phyloP scores from a whole-genome alignment of 163 green algal species.

The Volvox carteri region DNA sequence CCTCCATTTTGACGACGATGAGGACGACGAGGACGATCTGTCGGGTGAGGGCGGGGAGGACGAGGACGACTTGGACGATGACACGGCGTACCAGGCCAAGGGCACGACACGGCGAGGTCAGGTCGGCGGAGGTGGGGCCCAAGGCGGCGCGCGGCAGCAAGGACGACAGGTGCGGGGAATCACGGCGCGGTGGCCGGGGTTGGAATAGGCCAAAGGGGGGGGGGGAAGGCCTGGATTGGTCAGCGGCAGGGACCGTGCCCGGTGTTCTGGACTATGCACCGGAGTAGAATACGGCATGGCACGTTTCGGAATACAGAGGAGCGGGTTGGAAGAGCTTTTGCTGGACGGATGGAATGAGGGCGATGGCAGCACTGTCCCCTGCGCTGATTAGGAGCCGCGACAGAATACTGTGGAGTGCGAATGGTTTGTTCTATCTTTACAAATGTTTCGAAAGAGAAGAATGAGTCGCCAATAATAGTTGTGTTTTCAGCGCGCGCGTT shows the following conservation, averaged over 20 bases:
- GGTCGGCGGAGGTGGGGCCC: neutral
- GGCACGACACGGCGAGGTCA: constrained; percentile 39
- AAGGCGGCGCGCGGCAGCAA: neutral
- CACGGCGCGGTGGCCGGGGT: neutral
- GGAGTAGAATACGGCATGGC: no score
- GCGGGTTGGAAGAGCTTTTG: no score
- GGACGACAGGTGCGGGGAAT: neutral
- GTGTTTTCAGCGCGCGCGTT: no score
- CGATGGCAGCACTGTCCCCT: no score
- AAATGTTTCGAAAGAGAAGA: no score
- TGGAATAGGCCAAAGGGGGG: neutral
- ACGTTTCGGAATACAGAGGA: no score
- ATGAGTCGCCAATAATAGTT: no score
- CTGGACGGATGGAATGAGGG: no score
- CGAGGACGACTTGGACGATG: constrained; percentile 30
- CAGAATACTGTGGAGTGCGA: no score
- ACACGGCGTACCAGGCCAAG: constrained; percentile 10
- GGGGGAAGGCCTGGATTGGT: neutral
- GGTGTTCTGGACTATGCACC: no score
- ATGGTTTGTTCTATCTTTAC: no score
- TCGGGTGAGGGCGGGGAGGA: constrained; percentile 10
- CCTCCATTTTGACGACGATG: constrained; percentile 55
- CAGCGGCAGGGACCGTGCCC: neutral
- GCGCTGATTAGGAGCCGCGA: no score
- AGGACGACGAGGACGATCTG: constrained; percentile 49